These are phyloP conservation scores for Protomyces inundatus DNA, from an alignment of 1,139 yeast species.

Conservation along the genomic window DNA sequence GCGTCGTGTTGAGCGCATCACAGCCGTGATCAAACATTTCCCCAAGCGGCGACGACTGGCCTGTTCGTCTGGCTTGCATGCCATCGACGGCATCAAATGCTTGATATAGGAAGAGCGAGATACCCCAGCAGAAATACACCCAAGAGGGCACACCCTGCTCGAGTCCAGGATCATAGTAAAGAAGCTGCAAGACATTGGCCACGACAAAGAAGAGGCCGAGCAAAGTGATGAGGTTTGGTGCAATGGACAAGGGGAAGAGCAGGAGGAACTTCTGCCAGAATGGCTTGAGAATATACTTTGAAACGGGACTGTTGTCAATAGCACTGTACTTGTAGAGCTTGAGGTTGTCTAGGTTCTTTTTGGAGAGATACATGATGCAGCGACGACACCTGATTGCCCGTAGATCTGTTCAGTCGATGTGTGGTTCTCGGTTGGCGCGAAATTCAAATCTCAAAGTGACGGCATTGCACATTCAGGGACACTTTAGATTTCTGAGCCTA, in stretches of 20 bases:
- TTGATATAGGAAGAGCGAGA: slow-evolving; percentile 69
- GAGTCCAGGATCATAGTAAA: slow-evolving; percentile 58
- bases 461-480: too few relatives aligned
- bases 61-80: slow-evolving; percentile 65
- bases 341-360: slow-evolving; percentile 22
- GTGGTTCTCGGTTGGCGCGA: too few relatives aligned
- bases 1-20: slow-evolving; percentile 62
- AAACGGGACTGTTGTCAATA: slow-evolving; percentile 60
- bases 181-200: slow-evolving; percentile 50
- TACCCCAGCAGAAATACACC: slow-evolving; percentile 63
- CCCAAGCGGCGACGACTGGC: slow-evolving; percentile 72
- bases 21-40: slow-evolving; percentile 72
- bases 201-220: slow-evolving; percentile 59
- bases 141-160: slow-evolving; percentile 53
- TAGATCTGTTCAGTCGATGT: too few relatives aligned
- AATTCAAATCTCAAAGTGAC: too few relatives aligned
- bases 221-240: slow-evolving; percentile 60
- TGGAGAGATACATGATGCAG: slow-evolving; percentile 11
- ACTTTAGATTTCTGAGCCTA: too few relatives aligned
- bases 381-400: too few relatives aligned
- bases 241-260: slow-evolving; percentile 66
- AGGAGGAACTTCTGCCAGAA: slow-evolving; percentile 67
- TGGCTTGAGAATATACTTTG: slow-evolving; percentile 58
- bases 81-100: slow-evolving; percentile 78
- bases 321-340: slow-evolving; percentile 25